Evolutionary conservation across 225 moss, liverwort and hornwort species (phyloP), one percentile per base, ranked within the genome.

Genomic region (Physcomitrellopsis africana): DNA sequence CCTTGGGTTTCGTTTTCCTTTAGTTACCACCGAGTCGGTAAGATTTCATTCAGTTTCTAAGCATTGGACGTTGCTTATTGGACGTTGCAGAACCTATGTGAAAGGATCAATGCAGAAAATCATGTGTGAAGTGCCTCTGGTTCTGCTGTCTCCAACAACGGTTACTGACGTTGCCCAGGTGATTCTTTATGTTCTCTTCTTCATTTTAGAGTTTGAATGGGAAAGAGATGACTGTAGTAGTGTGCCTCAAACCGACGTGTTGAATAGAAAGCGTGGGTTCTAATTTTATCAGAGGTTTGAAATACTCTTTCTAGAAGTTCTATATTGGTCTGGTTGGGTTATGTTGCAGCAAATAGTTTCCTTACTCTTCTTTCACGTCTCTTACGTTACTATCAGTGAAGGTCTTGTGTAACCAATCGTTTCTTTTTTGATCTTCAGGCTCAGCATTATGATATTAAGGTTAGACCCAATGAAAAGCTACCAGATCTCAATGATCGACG

Each of bases 51-150:
- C 32, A 20, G 52, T 66, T 70, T 74, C 56, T 84, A 70, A 84
- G 44, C 49, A 60, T 27, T n/a, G n/a, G n/a, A n/a, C n/a, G n/a
- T n/a, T 60, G 29, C 14, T 41, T 52, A 37, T 80, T 72, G 48
- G 55, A 63, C 53, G 42, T 71, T 68, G 84, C 87, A 84, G 87
- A 77, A 58, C 81, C 71, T 77, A 44, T 79, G 74, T 70, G 72
- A 84, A 70, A 60, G 63, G 51, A 82, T 77, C 87, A 82, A 88
- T 88, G 87, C 85, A 82, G 72, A 85, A 67, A 77, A 78, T 69
- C 29, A 69, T 61, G 51, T 61, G 65, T 76, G 78, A 51, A 72
- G 29, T 76, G 85, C 77, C 75, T 19, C 72, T 72, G 75, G 77
- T 60, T 68, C 72, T 56, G 47, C 42, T 68, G n/a, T 82, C 85